Base-by-base conservation (phyloP, 2,329 filamentous ascomycete species). In the Ophiostoma fasciatum region DNA sequence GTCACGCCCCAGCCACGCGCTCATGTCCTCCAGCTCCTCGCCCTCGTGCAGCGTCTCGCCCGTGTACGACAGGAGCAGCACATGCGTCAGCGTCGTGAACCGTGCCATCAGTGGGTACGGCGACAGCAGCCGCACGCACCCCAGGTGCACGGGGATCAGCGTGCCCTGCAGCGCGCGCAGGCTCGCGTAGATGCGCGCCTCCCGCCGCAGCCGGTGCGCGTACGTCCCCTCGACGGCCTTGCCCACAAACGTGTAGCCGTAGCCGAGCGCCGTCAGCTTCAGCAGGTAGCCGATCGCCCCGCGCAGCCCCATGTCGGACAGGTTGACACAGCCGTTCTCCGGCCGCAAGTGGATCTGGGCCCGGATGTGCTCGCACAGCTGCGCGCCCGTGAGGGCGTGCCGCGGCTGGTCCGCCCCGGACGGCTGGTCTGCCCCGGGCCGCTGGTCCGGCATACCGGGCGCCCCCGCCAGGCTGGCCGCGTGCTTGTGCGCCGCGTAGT, bases 241-340 rank as follows among this genome's bases (percentile, higher is more conserved):
- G 19, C 21, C 38, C 7, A 43, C 41, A 41, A 43, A 34, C 15
- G 41, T 43, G 23, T 43, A 43, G 13, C 41, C 38, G 33, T 38
- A 43, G 15, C 29, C 35, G 9, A 32, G 17, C 13, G 39, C 19
- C 12, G 38, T 38, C 14, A 43, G 15, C 35, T 41, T 41, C 23
- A 43, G 41, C 15, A 39, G 25, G n/a, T 15, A 36, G 7, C 29
- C 39, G 27, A 29, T 35, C 13, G 39, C 35, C 19, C 39, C 39
- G 6, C 12, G 6, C 4, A 27, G 23, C 14, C 26, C 25, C 13
- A n/a, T 10, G 5, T 35, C 22, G 17, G 13, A 35, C n/a, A 23
- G 28, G 13, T 35, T 20, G 11, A 28, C 9, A 7, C 22, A 23
- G 22, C 22, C 22, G 8, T 23, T 23, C 22, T 23, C 22, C 12